These are phyloP conservation scores for Trametes maxima DNA, from an alignment of 768 basidiomycete species.

Conservation along the genomic window DNA sequence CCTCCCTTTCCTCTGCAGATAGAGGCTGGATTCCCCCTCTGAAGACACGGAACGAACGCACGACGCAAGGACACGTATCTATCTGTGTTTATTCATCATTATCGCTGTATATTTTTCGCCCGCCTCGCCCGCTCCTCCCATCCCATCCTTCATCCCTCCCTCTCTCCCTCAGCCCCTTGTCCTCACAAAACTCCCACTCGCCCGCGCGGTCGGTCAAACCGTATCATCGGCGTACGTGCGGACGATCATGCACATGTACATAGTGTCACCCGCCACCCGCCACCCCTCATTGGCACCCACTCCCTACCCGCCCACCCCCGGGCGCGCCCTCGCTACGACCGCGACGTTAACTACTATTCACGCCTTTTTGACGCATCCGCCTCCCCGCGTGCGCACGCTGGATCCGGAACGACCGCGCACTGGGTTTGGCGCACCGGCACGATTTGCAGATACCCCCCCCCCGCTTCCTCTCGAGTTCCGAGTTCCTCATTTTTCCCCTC, in stretches of 20 bases:
- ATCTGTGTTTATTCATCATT: constrained; percentile 25
- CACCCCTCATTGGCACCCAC: background rate
- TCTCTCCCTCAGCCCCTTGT: background rate
- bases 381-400: too few species aligned
- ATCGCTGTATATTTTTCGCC: constrained; percentile 18
- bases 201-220: background rate
- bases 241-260: background rate
- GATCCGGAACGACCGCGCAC: background rate
- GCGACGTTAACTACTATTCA: background rate
- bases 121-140: background rate
- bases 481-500: too few species aligned
- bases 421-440: too few species aligned
- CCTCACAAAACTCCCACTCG: background rate
- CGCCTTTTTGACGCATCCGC: background rate
- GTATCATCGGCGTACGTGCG: background rate
- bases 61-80: constrained; percentile 13
- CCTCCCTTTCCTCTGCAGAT: too few species aligned
- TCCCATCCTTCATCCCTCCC: background rate
- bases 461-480: too few species aligned
- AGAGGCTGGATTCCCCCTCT: too few species aligned
- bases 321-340: background rate
- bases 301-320: background rate
- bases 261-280: background rate
- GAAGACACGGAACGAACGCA: background rate
- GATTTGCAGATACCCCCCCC: too few species aligned